phyloP scores from a whole-genome alignment of 1,139 yeast species.

The Hansenula sp. region DNA sequence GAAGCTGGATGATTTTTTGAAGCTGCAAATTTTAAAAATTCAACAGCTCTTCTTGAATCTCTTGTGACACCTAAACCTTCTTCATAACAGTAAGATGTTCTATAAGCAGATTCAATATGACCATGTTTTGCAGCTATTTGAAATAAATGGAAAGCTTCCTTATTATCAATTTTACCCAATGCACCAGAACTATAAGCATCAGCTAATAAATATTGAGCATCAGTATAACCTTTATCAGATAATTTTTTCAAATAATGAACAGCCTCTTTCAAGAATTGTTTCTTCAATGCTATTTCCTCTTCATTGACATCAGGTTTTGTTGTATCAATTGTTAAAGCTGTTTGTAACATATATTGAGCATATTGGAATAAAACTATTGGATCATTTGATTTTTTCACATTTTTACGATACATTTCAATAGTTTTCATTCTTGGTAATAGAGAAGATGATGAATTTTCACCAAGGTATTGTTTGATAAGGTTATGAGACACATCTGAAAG shows the following conservation, averaged over 20 bases:
- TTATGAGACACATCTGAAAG: slow-evolving; percentile 34
- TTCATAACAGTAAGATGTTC: slow-evolving; percentile 88
- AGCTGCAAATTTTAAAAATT: slow-evolving; percentile 83
- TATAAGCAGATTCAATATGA: slow-evolving; percentile 85
- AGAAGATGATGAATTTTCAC: slow-evolving; percentile 37
- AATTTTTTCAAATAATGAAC: slow-evolving; percentile 63
- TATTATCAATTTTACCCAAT: slow-evolving; percentile 75
- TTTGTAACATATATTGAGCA: slow-evolving; percentile 87
- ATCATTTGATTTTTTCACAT: slow-evolving; percentile 81
- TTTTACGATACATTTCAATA: slow-evolving; percentile 79
- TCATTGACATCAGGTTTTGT: slow-evolving; percentile 10
- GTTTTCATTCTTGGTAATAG: slow-evolving; percentile 81
- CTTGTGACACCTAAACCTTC: slow-evolving; percentile 92
- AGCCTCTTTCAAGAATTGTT: slow-evolving; percentile 72
- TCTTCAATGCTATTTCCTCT: slow-evolving; percentile 22
- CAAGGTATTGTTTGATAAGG: slow-evolving; percentile 44
- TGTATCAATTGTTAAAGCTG: slow-evolving; percentile 59
- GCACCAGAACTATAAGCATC: slow-evolving; percentile 89
- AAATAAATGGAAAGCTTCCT: slow-evolving; percentile 72
- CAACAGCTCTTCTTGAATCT: slow-evolving; percentile 82
- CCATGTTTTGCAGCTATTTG: slow-evolving; percentile 92
- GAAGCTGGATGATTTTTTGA: slow-evolving; percentile 92
- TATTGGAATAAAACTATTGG: slow-evolving; percentile 84
- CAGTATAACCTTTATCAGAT: slow-evolving; percentile 77
- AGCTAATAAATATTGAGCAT: slow-evolving; percentile 86